Conservation (phyloP, 371 early-diverging fungal genomes). For the Zancudomyces culisetae region DNA sequence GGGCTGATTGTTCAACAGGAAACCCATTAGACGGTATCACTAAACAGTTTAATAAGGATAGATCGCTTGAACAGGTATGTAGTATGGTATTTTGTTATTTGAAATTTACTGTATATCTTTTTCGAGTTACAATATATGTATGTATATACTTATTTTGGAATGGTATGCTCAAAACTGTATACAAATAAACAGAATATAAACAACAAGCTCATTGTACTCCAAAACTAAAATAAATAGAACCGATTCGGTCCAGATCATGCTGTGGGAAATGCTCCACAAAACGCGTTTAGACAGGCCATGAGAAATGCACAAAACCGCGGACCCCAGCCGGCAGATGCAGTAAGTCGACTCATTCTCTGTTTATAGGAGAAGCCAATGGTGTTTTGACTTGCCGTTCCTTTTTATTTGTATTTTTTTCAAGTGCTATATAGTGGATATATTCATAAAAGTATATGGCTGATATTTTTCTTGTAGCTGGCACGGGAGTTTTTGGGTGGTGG, state of each 20-base stretch:
- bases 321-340: conserved; percentile 11
- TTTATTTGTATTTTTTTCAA: conserved; percentile 4
- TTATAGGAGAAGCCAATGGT: too few species aligned
- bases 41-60: conserved; percentile 59
- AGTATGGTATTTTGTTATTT: neutral
- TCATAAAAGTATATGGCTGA: neutral
- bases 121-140: too few species aligned
- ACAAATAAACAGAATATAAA: too few species aligned
- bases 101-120: too few species aligned
- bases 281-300: conserved; percentile 34
- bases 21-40: conserved; percentile 53
- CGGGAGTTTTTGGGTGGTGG: conserved; percentile 7
- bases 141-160: too few species aligned
- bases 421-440: neutral
- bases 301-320: conserved; percentile 12
- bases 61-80: conserved; percentile 56
- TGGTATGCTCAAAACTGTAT: too few species aligned
- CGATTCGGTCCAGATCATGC: conserved; percentile 30
- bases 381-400: neutral
- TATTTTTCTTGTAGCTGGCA: conserved; percentile 5
- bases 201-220: too few species aligned
- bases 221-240: conserved; percentile 27
- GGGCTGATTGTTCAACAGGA: conserved; percentile 57
- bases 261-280: conserved; percentile 22
- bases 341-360: conserved; percentile 7